These are phyloP conservation scores for Hypoxylon crocopeplum DNA, from an alignment of 495 filamentous ascomycete genomes.

Conservation along the genomic window DNA sequence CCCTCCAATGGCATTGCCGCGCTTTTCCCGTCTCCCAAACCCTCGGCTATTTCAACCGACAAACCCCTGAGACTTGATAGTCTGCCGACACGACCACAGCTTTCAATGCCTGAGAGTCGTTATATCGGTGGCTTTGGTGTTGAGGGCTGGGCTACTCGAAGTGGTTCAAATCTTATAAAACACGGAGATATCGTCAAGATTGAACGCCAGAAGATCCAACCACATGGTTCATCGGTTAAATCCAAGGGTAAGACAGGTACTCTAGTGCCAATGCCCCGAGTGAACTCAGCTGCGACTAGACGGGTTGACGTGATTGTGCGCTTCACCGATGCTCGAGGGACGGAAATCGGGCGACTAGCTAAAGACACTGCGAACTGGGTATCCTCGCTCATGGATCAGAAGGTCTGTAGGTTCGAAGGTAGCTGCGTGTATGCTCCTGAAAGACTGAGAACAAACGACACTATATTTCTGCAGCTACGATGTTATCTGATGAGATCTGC, in stretches of 20 bases:
- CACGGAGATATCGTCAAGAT: slow-evolving; percentile 83
- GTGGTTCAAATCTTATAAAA: slow-evolving; percentile 72
- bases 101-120: slow-evolving; percentile 64
- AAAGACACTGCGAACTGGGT: slow-evolving; percentile 94
- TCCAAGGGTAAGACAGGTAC: slow-evolving; percentile 47
- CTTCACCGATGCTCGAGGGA: slow-evolving; percentile 80
- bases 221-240: slow-evolving; percentile 61
- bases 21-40: slow-evolving; percentile 2
- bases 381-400: slow-evolving; percentile 90
- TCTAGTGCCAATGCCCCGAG: slow-evolving; percentile 38
- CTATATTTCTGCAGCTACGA: slow-evolving; percentile 83
- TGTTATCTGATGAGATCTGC: slow-evolving; percentile 77
- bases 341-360: slow-evolving; percentile 87
- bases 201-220: slow-evolving; percentile 79
- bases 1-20: slow-evolving; percentile 19
- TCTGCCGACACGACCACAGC: neutral
- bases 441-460: slow-evolving; percentile 85
- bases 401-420: slow-evolving; percentile 85
- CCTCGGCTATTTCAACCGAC: slow-evolving; percentile 1
- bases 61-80: slow-evolving; percentile 15
- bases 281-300: slow-evolving; percentile 58
- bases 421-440: slow-evolving; percentile 91
- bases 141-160: slow-evolving; percentile 90
- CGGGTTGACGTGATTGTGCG: slow-evolving; percentile 86
- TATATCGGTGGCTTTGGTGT: slow-evolving; percentile 94